Evolutionary conservation across 768 basidiomycete species (phyloP), one percentile per base, ranked within the genome.

Genomic region (Pulveroboletus sp.): DNA sequence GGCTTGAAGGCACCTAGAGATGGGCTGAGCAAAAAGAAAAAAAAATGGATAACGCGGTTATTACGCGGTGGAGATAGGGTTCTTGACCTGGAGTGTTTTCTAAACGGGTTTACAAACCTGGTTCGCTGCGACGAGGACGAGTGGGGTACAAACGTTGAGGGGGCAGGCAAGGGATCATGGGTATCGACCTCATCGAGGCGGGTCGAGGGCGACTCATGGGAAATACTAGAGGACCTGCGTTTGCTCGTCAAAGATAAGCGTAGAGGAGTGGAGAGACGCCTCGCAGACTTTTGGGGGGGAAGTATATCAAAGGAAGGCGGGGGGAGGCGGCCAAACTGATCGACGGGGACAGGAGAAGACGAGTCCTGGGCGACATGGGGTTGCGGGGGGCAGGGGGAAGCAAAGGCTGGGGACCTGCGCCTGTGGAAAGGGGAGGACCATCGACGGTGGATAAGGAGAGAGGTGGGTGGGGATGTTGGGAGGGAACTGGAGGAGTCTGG

Each of bases 1-100:
- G 47, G 31, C 21, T 48, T 42, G 26, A 36, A 26, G 28, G 54
- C 24, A 14, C n/a, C 61, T 63, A 11, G 18, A 11, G 2, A 17
- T 40, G 18, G 8, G 17, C 9, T 50, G 2, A 56, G 41, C 5
- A 5, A n/a, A 39, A 21, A 35, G 18, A 8, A 18, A 31, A 30
- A 24, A 21, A 38, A 15, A 28, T 21, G 21, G 27, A 31, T 5
- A 8, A 35, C 7, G 6, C 26, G 5, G 14, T 5, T 27, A 15
- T 58, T 62, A 62, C 60, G 33, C 17, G 43, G 47, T 28, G 51
- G 49, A n/a, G 59, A 61, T 2, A 44, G 41, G 33, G 60, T 51
- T 43, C 49, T 49, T 15, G 60, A 46, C 37, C 56, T 63, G 7
- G 53, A 28, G 27, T 31, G 53, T 35, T 53, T 66, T 15, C 28